Evolutionary conservation across 352 stramenopile genomes (phyloP), one percentile per base, ranked within the genome.

Genomic region (Globisporangium iwayamae): DNA sequence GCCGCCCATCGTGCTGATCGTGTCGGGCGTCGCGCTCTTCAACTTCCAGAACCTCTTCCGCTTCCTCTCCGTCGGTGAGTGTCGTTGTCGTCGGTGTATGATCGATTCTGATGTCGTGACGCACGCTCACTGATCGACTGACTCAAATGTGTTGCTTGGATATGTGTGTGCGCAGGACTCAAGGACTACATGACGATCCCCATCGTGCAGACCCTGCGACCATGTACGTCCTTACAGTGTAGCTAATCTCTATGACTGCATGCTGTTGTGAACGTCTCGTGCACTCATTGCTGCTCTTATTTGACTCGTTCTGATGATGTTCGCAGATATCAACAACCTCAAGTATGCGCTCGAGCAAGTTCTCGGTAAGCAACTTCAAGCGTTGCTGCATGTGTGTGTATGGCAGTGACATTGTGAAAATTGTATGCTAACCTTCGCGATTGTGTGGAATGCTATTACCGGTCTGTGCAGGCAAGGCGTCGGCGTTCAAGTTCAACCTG

Each of bases 31-130:
- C 22, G 76, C 83, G 76, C 81, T 94, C 61, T 89, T 90, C 61
- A 86, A 83, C 70, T 94, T 93, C 73, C 84, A 94, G 73, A 87
- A 86, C 48, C 66, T 87, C 53, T 91, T 85, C 67, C 75, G 74
- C 48, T 76, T 87, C 51, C 69, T 91, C 56, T 85, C 83, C 43
- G 67, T 72, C 55, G 83, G 85, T 94, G 60, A 41, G 78, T 10
- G 13, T 32, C 8, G 16, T 25, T n/a, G 8, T 6, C 16, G 8
- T 58, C 22, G 7, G 7, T 20, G 22, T 3, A 34, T 38, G 25
- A 22, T 16, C 7, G 47, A 14, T 25, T 10, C 39, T 28, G 32
- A 3, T 48, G 43, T 48, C 28, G 9, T 56, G 25, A 41, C 22
- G 30, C 18, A 13, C n/a, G 22, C 8, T 3, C 10, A 30, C 22